Evolutionary conservation across 2,329 filamentous ascomycete genomes (phyloP), one percentile per base, ranked within the genome.

Genomic region (Calonectria hongkongensis): DNA sequence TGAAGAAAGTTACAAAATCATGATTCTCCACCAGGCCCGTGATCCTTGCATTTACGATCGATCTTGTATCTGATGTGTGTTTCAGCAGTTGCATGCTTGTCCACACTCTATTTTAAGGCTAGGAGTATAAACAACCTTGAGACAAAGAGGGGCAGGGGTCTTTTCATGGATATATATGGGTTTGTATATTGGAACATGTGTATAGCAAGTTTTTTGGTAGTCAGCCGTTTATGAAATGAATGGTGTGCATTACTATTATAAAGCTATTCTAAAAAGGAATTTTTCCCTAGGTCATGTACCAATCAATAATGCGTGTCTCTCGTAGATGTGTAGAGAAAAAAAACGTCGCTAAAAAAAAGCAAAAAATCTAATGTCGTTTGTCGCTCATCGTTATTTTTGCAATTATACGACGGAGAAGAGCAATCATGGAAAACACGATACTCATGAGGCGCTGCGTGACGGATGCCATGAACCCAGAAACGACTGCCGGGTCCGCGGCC

Each of bases 241-340:
- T 41, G 21, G 54, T 41, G 54, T 41, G 54, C 8, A 41, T 60
- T 60, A 60, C 21, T 41, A 60, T 60, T 60, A 60, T 54, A 54
- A 54, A 41, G 21, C 21, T 39, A 41, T 21, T 60, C 54, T 60
- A 60, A 28, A 60, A 30, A 60, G 25, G 15, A 41, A 33, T 33
- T 36, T 60, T 27, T 60, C 21, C n/a, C 30, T 27, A 60, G 54
- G 9, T 60, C 54, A 41, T 60, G 36, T 60, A 21, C 21, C 39
- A 36, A 41, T 43, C 39, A 36, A 41, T 43, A 41, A 16, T 18
- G 54, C 54, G 36, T 60, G 54, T 25, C 39, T 21, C 4, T 60
- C 54, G n/a, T 60, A 18, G 21, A 60, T 41, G 7, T 7, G 10
- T 43, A 18, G 18, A 43, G 18, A 43, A 43, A 43, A 48, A 60